Percentiles rank a stretch among this genome's conserved stretches.
Conservation (phyloP, 257 asterid genomes). For the Gentiana straminea region DNA sequence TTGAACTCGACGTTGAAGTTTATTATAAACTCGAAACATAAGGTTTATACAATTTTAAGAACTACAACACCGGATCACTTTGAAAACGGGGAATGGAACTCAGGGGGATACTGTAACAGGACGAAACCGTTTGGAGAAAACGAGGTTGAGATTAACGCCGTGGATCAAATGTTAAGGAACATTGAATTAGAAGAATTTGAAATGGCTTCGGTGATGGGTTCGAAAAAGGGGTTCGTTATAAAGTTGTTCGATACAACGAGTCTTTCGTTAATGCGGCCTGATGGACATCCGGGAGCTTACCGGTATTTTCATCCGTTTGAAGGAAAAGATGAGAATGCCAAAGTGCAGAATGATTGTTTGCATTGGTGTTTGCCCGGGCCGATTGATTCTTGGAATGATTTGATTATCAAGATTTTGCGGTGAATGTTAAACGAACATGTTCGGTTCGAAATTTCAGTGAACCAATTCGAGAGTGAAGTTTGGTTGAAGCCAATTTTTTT, state of each 20-base stretch:
- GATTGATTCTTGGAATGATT: conserved; percentile 87
- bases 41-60: conserved; percentile 32
- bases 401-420: conserved; percentile 54
- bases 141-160: conserved; percentile 21
- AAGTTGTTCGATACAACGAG: conserved; percentile 42
- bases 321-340: conserved; percentile 28
- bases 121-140: conserved; percentile 44
- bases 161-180: conserved; percentile 29
- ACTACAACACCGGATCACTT: conserved; percentile 63
- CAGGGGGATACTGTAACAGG: conserved; percentile 63
- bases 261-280: conserved; percentile 55
- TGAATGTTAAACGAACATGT: no score
- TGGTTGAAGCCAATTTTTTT: no score
- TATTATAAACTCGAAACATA: conserved; percentile 22
- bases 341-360: conserved; percentile 77
- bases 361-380: conserved; percentile 99
- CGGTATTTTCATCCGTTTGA: conserved; percentile 59
- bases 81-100: conserved; percentile 66
- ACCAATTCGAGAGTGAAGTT: no score
- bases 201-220: conserved; percentile 18
- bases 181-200: conserved; percentile 52
- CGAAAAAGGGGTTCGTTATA: conserved; percentile 15
- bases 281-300: conserved; percentile 77
- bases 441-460: no score
- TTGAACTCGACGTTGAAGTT: conserved; percentile 33